Conservation (phyloP, 164 flowering plant species). For the Euptelea pleiosperma region DNA sequence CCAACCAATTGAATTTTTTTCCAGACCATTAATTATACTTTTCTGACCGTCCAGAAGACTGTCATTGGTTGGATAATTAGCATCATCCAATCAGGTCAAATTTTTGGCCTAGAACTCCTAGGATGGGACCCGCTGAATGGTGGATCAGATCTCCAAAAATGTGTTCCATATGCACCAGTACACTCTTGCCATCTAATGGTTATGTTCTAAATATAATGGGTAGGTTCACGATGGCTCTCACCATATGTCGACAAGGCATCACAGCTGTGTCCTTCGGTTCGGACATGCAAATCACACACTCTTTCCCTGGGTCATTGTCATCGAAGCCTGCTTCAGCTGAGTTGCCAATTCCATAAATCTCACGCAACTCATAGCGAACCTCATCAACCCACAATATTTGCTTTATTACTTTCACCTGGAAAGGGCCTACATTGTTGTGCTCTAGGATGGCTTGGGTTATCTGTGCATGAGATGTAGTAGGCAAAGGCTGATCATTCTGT, state of each 20-base stretch:
- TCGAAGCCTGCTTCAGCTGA: conserved; percentile 41
- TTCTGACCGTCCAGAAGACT: too few relatives aligned
- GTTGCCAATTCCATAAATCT: conserved; percentile 74
- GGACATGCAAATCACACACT: conserved; percentile 91
- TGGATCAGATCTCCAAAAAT: too few relatives aligned
- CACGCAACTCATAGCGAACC: conserved; percentile 78
- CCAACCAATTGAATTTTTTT: too few relatives aligned
- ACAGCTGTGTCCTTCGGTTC: conserved; percentile 88
- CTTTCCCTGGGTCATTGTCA: conserved; percentile 57
- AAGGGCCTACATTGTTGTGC: conserved; percentile 44
- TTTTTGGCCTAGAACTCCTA: not conserved
- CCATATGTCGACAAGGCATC: conserved; percentile 95
- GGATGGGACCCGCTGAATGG: too few relatives aligned
- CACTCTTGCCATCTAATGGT: not conserved
- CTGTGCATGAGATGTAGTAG: conserved; percentile 48
- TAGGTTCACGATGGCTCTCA: conserved; percentile 26
- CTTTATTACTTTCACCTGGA: conserved; percentile 59
- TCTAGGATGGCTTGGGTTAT: conserved; percentile 76
- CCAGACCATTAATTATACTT: too few relatives aligned
- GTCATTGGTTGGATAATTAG: not conserved
- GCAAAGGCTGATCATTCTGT: conserved; percentile 25
- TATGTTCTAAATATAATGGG: not conserved
- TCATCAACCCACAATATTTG: conserved; percentile 79
- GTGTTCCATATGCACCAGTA: not conserved
- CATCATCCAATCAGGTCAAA: not conserved